Evolutionary conservation across 176 grass and related monocot species (phyloP).

Genomic region (Echinochloa phyllopogon): DNA sequence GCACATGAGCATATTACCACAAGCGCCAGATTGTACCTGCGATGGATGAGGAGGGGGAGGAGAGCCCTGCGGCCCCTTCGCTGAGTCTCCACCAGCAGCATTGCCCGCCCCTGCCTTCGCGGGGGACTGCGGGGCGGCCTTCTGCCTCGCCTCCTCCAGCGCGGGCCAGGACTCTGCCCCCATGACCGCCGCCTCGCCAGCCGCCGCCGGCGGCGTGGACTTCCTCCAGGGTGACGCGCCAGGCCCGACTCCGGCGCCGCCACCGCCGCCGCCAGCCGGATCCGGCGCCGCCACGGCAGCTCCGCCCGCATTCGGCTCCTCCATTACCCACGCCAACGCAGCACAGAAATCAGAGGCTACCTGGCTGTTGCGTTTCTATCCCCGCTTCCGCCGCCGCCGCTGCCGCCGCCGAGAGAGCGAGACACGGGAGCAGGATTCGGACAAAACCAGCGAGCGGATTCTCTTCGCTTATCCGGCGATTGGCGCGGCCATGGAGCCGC

Average conservation of each 20-base stretch:
- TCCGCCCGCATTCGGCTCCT: conserved; percentile 44
- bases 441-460: background rate
- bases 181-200: conserved; percentile 54
- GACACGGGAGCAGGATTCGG: background rate
- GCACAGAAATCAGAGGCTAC: background rate
- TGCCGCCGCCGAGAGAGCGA: conserved; percentile 2
- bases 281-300: conserved; percentile 15
- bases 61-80: conserved; percentile 23
- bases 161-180: conserved; percentile 70
- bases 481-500: conserved; percentile 37
- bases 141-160: conserved; percentile 64
- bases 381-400: conserved; percentile 22
- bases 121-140: conserved; percentile 29
- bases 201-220: conserved; percentile 34
- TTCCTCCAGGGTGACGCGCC: conserved; percentile 53
- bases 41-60: background rate
- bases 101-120: conserved; percentile 42
- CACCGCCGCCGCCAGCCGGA: conserved; percentile 32
- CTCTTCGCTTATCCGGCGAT: conserved; percentile 7
- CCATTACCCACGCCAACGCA: conserved; percentile 29
- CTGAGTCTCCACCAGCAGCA: conserved; percentile 29
- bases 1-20: background rate
- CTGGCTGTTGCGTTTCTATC: background rate
- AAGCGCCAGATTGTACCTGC: conserved; percentile 42
- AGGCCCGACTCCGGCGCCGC: background rate